Percentiles rank a stretch among this genome's conserved stretches.
These are phyloP conservation scores for Aspergillus biplanus DNA, from an alignment of 495 filamentous ascomycete genomes.

Conservation along the genomic window DNA sequence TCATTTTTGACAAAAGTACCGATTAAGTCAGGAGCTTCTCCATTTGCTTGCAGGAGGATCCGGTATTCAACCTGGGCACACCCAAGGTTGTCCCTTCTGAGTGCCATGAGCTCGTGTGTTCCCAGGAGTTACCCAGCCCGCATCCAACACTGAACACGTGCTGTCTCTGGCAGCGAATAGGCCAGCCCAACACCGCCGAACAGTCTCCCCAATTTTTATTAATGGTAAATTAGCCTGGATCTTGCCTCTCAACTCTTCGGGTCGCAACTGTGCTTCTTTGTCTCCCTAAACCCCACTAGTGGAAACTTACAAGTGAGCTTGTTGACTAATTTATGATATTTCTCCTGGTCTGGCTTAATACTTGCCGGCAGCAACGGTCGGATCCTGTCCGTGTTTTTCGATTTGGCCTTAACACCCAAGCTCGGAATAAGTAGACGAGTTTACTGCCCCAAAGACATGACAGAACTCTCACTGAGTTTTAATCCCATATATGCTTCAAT, in stretches of 20 bases:
- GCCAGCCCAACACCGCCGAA: not conserved
- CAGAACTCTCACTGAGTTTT: not conserved
- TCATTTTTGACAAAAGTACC: slow-evolving; percentile 1
- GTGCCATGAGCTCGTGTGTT: not conserved
- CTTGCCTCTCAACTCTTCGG: not conserved
- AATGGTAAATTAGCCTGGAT: not conserved
- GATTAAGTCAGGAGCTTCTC: not conserved
- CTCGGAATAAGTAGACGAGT: not conserved
- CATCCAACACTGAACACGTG: slow-evolving; percentile 17
- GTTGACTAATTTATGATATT: not conserved
- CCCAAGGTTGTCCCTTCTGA: not conserved
- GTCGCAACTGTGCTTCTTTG: not conserved
- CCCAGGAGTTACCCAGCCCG: slow-evolving; percentile 9
- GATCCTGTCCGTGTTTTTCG: not conserved
- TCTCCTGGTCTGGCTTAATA: not conserved
- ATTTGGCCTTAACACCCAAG: not conserved
- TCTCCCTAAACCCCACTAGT: not conserved
- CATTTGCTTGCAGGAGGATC: not conserved
- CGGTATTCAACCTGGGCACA: not conserved
- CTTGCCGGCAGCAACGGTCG: slow-evolving; percentile 9
- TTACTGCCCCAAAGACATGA: slow-evolving; percentile 9
- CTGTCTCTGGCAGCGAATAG: not conserved
- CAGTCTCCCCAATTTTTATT: not conserved
- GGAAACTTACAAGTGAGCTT: not conserved
- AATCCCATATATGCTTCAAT: slow-evolving; percentile 15